Evolutionary conservation across 2,329 filamentous ascomycete genomes (phyloP).

Genomic region (Clonostachys rosea): DNA sequence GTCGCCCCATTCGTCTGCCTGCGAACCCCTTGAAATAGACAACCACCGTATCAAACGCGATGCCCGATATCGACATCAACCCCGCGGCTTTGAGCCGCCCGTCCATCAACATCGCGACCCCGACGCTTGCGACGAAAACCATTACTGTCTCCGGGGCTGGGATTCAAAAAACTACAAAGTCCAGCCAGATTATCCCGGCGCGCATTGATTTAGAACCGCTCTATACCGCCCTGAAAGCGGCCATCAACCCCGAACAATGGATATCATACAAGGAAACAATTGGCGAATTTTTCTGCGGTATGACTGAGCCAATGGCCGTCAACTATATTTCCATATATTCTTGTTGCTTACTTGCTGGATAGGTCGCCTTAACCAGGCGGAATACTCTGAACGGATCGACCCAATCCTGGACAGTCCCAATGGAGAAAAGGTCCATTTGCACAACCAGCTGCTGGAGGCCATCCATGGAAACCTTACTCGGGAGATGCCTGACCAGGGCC

Average conservation of each 20-base stretch:
- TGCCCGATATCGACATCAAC: conserved; percentile 71
- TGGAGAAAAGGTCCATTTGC: conserved; percentile 57
- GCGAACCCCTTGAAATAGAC: neutral
- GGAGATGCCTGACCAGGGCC: conserved; percentile 63
- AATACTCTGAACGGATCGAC: conserved; percentile 56
- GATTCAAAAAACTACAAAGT: conserved; percentile 49
- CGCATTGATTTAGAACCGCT: conserved; percentile 65
- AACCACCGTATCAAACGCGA: conserved; percentile 19
- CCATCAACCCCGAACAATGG: conserved; percentile 59
- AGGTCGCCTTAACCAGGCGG: conserved; percentile 61
- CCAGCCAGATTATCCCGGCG: conserved; percentile 57
- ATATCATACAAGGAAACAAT: conserved; percentile 58
- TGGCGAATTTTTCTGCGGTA: conserved; percentile 60
- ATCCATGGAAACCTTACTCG: conserved; percentile 66
- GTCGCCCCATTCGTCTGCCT: conserved; percentile 16
- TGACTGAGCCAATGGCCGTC: neutral
- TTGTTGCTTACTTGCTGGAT: neutral
- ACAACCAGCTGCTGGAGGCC: conserved; percentile 64
- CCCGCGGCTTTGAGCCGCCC: conserved; percentile 64
- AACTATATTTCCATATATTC: neutral
- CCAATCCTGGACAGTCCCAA: conserved; percentile 51
- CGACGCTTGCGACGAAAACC: conserved; percentile 52
- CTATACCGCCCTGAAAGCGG: conserved; percentile 56
- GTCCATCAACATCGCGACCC: conserved; percentile 51
- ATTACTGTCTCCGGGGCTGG: conserved; percentile 47